Evolutionary conservation across 2,329 filamentous ascomycete genomes (phyloP).

Genomic region (Arthrinium phaeospermum): DNA sequence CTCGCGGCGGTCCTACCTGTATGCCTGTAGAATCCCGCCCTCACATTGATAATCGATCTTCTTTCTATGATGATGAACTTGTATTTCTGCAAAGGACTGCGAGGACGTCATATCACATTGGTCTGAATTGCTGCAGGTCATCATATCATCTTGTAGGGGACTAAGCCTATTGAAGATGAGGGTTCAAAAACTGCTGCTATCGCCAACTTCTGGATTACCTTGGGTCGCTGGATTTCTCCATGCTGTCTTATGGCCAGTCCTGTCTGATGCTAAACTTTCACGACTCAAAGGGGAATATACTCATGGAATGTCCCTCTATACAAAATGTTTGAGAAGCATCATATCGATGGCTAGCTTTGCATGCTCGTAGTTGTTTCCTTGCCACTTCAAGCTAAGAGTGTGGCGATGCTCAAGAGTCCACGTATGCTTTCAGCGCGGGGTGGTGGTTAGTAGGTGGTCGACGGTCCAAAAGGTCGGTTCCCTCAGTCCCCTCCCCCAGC

Average conservation of each 20-base stretch:
- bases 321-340: background rate
- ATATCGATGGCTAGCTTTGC: background rate
- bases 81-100: background rate
- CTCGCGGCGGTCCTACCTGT: no score
- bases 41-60: background rate
- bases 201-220: background rate
- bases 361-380: background rate
- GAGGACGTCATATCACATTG: background rate
- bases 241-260: background rate
- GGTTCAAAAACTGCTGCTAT: background rate
- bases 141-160: background rate
- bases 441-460: background rate
- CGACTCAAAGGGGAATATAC: background rate
- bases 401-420: conserved; percentile 16
- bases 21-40: no score
- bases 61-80: background rate
- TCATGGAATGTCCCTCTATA: background rate
- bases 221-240: background rate
- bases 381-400: conserved; percentile 1
- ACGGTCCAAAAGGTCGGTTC: no score
- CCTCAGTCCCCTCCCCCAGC: background rate
- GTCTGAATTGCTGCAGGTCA: background rate
- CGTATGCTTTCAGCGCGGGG: conserved; percentile 4
- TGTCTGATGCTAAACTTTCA: background rate
- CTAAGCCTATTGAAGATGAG: background rate